Percentiles rank a stretch among this genome's conserved stretches.
These are phyloP conservation scores for Moricandia moricandioides DNA, from an alignment of 345 rosid genomes.

Conservation along the genomic window DNA sequence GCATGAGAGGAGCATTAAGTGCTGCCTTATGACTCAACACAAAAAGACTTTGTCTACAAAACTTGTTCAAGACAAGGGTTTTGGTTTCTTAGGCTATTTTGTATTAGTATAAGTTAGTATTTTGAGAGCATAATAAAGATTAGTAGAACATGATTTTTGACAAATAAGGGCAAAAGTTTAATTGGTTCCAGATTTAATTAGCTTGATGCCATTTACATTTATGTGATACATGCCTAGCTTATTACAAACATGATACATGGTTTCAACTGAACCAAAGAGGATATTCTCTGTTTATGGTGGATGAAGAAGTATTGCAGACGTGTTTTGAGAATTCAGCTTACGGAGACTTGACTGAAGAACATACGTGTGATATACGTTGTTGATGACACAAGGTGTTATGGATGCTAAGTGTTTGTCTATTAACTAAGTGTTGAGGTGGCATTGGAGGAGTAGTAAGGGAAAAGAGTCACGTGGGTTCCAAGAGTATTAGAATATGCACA, in stretches of 20 bases:
- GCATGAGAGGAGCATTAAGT: constrained; percentile 57
- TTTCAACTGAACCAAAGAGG: background rate
- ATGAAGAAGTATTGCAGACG: too few relatives aligned
- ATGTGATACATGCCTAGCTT: background rate
- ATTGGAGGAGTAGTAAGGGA: too few relatives aligned
- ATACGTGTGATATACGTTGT: too few relatives aligned
- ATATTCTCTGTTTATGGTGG: too few relatives aligned
- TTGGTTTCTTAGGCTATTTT: background rate
- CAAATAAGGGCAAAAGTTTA: constrained; percentile 10
- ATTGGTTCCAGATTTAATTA: background rate
- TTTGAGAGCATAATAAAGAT: background rate
- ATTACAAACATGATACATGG: background rate
- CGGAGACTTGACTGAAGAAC: too few relatives aligned
- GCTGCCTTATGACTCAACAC: constrained; percentile 43
- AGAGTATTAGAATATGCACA: too few relatives aligned
- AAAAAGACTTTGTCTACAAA: constrained; percentile 20
- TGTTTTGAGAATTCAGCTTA: too few relatives aligned
- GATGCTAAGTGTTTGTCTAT: too few relatives aligned
- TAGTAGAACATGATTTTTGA: constrained; percentile 5
- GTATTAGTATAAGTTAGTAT: background rate
- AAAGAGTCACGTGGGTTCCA: too few relatives aligned
- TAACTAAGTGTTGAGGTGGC: too few relatives aligned
- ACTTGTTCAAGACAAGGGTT: background rate
- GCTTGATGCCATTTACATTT: background rate
- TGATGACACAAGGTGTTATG: too few relatives aligned